Conservation (phyloP, 2,329 filamentous ascomycete species). For the Aspergillus eucalypticola region DNA sequence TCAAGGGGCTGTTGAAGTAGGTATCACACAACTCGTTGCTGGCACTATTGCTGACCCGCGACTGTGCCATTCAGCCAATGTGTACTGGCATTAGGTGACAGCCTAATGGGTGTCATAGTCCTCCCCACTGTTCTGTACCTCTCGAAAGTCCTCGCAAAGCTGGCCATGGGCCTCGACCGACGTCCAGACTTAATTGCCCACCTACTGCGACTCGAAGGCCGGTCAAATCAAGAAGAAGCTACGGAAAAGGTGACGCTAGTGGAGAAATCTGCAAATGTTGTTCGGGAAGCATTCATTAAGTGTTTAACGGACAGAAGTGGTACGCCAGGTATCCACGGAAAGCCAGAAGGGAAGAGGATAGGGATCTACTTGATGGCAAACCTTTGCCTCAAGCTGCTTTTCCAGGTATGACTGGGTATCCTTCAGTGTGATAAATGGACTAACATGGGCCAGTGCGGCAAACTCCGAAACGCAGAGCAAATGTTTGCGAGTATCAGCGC, state of each 20-base stretch:
- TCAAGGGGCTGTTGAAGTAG: constrained; percentile 74
- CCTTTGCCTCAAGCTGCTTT: constrained; percentile 82
- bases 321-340: constrained; percentile 59
- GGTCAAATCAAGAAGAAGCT: constrained; percentile 57
- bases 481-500: constrained; percentile 87
- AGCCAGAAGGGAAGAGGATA: constrained; percentile 78
- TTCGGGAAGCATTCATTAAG: constrained; percentile 87
- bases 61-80: constrained; percentile 61
- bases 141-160: constrained; percentile 74
- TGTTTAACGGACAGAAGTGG: constrained; percentile 80
- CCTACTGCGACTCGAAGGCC: constrained; percentile 49
- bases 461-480: constrained; percentile 79
- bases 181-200: constrained; percentile 73
- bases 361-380: constrained; percentile 93
- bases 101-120: constrained; percentile 76
- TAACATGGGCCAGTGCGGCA: constrained; percentile 61
- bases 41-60: constrained; percentile 7
- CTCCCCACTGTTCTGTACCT: constrained; percentile 81
- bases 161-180: constrained; percentile 82
- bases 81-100: constrained; percentile 77
- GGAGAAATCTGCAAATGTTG: constrained; percentile 82
- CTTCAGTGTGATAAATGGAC: background rate
- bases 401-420: constrained; percentile 59
- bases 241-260: constrained; percentile 76
- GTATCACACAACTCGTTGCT: constrained; percentile 32